Evolutionary conservation across 352 stramenopile genomes (phyloP).

Genomic region (Globisporangium parvum): DNA sequence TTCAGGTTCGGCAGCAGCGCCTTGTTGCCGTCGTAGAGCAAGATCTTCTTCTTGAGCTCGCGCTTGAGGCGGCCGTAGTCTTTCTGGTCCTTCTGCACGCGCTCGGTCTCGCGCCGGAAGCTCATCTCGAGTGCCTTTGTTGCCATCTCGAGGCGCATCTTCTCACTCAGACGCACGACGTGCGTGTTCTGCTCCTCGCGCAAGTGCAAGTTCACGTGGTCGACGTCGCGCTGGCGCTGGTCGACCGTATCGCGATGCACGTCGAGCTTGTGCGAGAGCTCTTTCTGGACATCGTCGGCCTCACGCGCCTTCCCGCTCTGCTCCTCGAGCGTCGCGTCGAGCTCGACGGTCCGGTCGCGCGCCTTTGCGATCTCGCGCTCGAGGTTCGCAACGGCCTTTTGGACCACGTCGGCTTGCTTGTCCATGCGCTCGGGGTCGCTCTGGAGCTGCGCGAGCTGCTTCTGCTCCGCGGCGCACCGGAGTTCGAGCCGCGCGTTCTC

Average conservation of each 20-base stretch:
- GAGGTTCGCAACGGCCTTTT: slow-evolving; percentile 66
- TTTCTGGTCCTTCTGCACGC: slow-evolving; percentile 55
- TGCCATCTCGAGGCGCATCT: slow-evolving; percentile 60
- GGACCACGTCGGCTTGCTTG: slow-evolving; percentile 84
- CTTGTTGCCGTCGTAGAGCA: slow-evolving; percentile 62
- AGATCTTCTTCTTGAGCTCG: slow-evolving; percentile 87
- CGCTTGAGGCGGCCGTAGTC: slow-evolving; percentile 84
- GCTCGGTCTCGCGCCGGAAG: slow-evolving; percentile 57
- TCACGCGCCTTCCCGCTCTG: slow-evolving; percentile 63
- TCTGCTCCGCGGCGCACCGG: slow-evolving; percentile 35
- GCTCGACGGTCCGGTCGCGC: slow-evolving; percentile 21
- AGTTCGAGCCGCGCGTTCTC: slow-evolving; percentile 63
- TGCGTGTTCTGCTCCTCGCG: slow-evolving; percentile 84
- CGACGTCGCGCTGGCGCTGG: slow-evolving; percentile 88
- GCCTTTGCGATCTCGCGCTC: slow-evolving; percentile 62
- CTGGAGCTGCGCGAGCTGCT: slow-evolving; percentile 59
- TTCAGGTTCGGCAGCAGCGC: slow-evolving; percentile 77
- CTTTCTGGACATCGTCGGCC: slow-evolving; percentile 69
- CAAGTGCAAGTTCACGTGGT: slow-evolving; percentile 82
- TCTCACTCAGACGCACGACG: slow-evolving; percentile 62
- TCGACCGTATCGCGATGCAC: slow-evolving; percentile 88
- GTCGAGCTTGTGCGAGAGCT: slow-evolving; percentile 83
- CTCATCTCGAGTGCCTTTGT: slow-evolving; percentile 44
- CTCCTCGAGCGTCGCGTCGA: slow-evolving; percentile 31
- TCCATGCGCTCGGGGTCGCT: slow-evolving; percentile 75